Conservation (phyloP, 1,284 basidiomycete species). For the Megacollybia platyphylla region DNA sequence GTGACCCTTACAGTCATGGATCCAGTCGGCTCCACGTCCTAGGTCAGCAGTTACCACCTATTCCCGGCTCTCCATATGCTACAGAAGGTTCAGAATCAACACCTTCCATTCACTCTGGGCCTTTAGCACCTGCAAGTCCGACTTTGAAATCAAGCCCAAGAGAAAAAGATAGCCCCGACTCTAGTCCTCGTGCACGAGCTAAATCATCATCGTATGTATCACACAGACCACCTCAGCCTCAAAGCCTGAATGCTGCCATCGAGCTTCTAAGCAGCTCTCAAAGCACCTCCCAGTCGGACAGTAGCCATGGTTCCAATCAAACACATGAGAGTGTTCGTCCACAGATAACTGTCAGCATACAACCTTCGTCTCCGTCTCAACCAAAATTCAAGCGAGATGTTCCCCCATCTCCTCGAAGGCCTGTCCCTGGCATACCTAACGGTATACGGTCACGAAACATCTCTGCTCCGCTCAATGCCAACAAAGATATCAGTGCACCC, state of each 20-base stretch:
- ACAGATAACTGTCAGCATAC: background rate
- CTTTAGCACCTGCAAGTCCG: conserved; percentile 13
- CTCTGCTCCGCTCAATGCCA: conserved; percentile 33
- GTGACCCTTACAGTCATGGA: conserved; percentile 8
- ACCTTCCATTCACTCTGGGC: conserved; percentile 24
- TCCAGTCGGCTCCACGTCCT: conserved; percentile 7
- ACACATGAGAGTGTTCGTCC: background rate
- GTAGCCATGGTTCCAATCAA: conserved; percentile 15
- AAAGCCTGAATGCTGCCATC: conserved; percentile 43
- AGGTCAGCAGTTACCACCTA: conserved; percentile 36
- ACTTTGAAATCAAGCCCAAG: conserved; percentile 2
- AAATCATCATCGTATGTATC: conserved; percentile 39
- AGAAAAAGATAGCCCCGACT: conserved; percentile 14
- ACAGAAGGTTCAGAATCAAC: conserved; percentile 32
- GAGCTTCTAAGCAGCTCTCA: conserved; percentile 28
- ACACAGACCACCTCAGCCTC: conserved; percentile 31
- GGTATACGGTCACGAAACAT: conserved; percentile 18
- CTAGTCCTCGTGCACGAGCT: conserved; percentile 22
- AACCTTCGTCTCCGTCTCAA: background rate
- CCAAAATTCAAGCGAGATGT: conserved; percentile 13
- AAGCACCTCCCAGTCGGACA: conserved; percentile 28
- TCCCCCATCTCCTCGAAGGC: conserved; percentile 28
- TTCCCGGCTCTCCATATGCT: conserved; percentile 45
- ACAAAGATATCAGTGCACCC: conserved; percentile 53
- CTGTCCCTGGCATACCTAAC: conserved; percentile 21